Conservation (phyloP, 768 basidiomycete species). For the Russula earlei region DNA sequence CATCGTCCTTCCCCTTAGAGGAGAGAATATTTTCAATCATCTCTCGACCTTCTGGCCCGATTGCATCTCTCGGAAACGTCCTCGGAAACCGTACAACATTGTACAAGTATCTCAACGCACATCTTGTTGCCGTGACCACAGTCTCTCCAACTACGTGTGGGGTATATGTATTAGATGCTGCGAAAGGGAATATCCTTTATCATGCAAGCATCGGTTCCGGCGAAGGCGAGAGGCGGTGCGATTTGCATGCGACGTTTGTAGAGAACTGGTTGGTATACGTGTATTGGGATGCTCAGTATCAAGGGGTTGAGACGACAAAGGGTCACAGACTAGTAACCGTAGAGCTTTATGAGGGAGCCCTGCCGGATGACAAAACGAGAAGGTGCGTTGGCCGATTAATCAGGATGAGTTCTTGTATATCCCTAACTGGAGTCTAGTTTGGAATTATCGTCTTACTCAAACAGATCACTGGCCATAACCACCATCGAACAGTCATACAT, state of each 20-base stretch:
- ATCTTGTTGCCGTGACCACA: conserved; percentile 61
- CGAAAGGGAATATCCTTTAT: conserved; percentile 72
- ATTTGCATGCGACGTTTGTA: conserved; percentile 56
- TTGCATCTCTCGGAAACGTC: conserved; percentile 78
- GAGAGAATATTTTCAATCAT: conserved; percentile 52
- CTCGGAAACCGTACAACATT: conserved; percentile 80
- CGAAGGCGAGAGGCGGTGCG: conserved; percentile 37
- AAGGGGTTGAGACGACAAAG: conserved; percentile 41
- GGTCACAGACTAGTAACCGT: conserved; percentile 70
- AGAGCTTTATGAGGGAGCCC: conserved; percentile 78
- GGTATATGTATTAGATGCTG: conserved; percentile 70
- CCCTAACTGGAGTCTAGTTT: conserved; percentile 30
- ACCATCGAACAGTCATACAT: conserved; percentile 61
- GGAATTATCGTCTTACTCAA: conserved; percentile 46
- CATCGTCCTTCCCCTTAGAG: conserved; percentile 41
- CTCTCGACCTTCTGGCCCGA: conserved; percentile 38
- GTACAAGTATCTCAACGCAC: conserved; percentile 91
- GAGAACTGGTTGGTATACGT: conserved; percentile 95
- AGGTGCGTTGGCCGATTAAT: conserved; percentile 41
- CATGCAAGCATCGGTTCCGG: conserved; percentile 43
- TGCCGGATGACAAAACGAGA: conserved; percentile 54
- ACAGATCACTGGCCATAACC: conserved; percentile 43
- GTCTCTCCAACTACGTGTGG: conserved; percentile 35
- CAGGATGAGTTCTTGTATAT: not conserved
- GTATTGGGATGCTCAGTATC: conserved; percentile 58